Evolutionary conservation across 2,329 filamentous ascomycete genomes (phyloP), one percentile per base, ranked within the genome.

Genomic region (Cladosporium colombiae): DNA sequence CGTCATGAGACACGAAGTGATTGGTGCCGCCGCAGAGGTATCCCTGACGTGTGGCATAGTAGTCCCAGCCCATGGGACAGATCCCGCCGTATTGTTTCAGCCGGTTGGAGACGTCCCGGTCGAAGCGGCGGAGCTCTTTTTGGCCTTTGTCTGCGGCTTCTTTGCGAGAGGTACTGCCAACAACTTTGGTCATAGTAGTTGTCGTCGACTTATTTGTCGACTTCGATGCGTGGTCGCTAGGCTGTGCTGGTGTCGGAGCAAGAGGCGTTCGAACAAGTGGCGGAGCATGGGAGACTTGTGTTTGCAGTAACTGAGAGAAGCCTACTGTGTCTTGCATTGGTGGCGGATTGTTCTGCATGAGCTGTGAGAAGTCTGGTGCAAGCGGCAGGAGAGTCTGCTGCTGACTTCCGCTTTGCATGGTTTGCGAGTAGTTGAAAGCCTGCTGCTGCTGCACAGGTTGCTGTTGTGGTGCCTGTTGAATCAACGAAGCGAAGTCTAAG

Each of bases 11-110:
- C 16, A 66, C 37, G 21, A 64, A 53, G 40, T 64, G 53, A 21
- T 25, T 64, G 53, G 27, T 25, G 5, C 60, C 65, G 21, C 60
- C 60, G 61, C 65, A 64, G 7, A 64, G n/a, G 31, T 64, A 66
- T 11, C 65, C 65, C 10, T 66, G 31, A 8, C 27, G n/a, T 2
- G 27, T 14, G 18, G 59, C 59, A 40, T 63, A 44, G 27, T 40
- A 66, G 29, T 46, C 21, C 7, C 5, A 66, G 6, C 33, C 37
- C 55, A n/a, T 40, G 27, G 65, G 65, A 31, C 65, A 66, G 10
- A 55, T 21, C 46, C 52, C 52, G 40, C 5, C 55, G 18, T 6
- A 14, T 8, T 11, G 16, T 8, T 31, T 14, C 2, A 60, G 64
- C 23, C 29, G 23, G 23, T 33, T 14, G 2, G 7, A n/a, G 0